Evolutionary conservation across 2,329 filamentous ascomycete genomes (phyloP).

Genomic region (Hypoxylon sp.): DNA sequence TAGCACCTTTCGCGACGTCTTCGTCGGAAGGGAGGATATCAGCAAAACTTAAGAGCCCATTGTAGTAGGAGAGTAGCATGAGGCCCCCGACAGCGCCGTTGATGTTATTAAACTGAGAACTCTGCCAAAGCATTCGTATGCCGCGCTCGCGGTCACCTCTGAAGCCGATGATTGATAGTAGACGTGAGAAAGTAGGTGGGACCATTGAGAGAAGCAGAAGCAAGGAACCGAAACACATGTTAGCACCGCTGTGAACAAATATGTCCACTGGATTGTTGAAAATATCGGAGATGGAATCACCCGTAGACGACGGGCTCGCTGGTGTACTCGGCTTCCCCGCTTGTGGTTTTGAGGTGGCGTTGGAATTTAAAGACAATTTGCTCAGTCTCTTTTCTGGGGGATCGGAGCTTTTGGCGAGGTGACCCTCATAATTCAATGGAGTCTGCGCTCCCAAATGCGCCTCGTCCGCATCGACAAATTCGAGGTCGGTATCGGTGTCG

Average conservation of each 20-base stretch:
- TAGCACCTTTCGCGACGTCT: constrained; percentile 65
- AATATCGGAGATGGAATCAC: constrained; percentile 68
- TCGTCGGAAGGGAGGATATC: constrained; percentile 81
- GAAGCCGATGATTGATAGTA: constrained; percentile 91
- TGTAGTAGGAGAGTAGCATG: constrained; percentile 86
- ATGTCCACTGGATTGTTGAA: constrained; percentile 83
- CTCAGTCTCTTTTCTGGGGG: constrained; percentile 47
- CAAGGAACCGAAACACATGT: constrained; percentile 89
- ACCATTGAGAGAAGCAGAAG: constrained; percentile 92
- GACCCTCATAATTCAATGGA: constrained; percentile 61
- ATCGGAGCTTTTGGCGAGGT: constrained; percentile 54
- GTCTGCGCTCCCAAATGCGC: constrained; percentile 59
- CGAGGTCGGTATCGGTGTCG: constrained; percentile 57
- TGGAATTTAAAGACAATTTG: constrained; percentile 43
- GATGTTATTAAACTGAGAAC: constrained; percentile 85
- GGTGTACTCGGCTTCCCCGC: constrained; percentile 4
- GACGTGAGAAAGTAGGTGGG: constrained; percentile 87
- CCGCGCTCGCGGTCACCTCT: constrained; percentile 87
- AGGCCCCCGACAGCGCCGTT: constrained; percentile 92
- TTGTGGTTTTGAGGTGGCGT: constrained; percentile 17
- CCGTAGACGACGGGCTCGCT: constrained; percentile 6
- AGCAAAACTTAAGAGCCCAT: constrained; percentile 84
- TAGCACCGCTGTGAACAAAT: constrained; percentile 90
- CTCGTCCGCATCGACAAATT: constrained; percentile 70
- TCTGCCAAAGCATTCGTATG: constrained; percentile 89